Conservation (phyloP, 139 green algal genomes). For the Limnomonas spitsbergensis region DNA sequence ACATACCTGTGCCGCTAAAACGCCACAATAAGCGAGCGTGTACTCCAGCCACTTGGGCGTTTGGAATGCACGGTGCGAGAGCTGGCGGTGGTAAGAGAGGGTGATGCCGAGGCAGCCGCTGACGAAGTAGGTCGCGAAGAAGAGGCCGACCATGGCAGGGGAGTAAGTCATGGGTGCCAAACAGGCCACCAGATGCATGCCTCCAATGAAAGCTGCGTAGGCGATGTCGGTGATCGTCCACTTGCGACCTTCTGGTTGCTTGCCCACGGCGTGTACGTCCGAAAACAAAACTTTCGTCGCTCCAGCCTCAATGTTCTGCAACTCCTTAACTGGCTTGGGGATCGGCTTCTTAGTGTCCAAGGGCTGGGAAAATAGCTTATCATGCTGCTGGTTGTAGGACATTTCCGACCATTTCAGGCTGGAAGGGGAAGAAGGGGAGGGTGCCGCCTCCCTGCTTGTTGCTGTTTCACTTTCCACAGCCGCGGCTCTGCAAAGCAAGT, state of each 20-base stretch:
- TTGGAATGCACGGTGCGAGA: slow-evolving; percentile 87
- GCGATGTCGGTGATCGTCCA: slow-evolving; percentile 72
- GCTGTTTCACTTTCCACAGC: not conserved
- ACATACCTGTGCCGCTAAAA: slow-evolving; percentile 78
- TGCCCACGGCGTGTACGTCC: slow-evolving; percentile 58
- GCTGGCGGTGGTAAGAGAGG: slow-evolving; percentile 86
- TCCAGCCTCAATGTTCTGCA: slow-evolving; percentile 55
- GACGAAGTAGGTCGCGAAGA: slow-evolving; percentile 86
- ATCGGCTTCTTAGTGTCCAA: slow-evolving; percentile 58
- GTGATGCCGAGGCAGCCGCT: slow-evolving; percentile 97
- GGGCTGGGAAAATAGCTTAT: slow-evolving; percentile 60
- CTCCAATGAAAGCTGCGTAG: slow-evolving; percentile 74
- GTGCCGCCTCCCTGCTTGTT: not conserved
- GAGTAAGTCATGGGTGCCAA: slow-evolving; percentile 79
- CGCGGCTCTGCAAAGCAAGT: not conserved
- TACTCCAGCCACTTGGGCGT: slow-evolving; percentile 99
- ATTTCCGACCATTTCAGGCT: slow-evolving; percentile 8
- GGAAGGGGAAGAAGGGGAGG: not conserved
- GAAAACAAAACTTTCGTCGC: slow-evolving; percentile 57
- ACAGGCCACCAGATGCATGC: slow-evolving; percentile 72
- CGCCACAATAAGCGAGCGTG: slow-evolving; percentile 93
- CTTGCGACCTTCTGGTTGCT: slow-evolving; percentile 48
- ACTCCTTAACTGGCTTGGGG: slow-evolving; percentile 71
- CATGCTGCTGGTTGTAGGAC: slow-evolving; percentile 59
- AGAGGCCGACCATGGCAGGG: slow-evolving; percentile 75